Conservation (phyloP, 371 early-diverging fungal genomes). For the Umbelopsis sp. region DNA sequence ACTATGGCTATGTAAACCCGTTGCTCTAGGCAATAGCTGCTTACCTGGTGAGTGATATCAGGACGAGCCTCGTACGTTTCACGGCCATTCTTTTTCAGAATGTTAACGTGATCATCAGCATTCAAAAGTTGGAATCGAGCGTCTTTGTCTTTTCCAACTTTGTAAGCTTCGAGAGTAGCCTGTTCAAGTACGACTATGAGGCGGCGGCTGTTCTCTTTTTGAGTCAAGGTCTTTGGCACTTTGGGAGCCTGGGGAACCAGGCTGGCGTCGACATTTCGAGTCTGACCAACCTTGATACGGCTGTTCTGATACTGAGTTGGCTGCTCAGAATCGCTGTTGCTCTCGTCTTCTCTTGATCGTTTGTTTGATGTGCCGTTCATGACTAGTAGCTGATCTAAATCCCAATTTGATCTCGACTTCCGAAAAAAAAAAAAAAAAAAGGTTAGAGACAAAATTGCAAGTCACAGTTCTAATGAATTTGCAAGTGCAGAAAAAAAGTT, state of each 20-base stretch:
- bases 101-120: conserved; percentile 94
- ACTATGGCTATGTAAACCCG: neutral
- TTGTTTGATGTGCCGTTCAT: conserved; percentile 27
- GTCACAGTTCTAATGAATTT: neutral
- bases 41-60: conserved; percentile 96
- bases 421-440: conserved; percentile 23
- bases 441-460: neutral
- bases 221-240: conserved; percentile 73
- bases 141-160: conserved; percentile 89
- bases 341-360: conserved; percentile 21
- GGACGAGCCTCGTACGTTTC: conserved; percentile 90
- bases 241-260: conserved; percentile 80
- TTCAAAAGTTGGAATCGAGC: conserved; percentile 92
- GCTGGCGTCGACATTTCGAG: conserved; percentile 54
- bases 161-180: conserved; percentile 93
- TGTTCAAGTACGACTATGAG: conserved; percentile 92
- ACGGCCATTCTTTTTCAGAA: conserved; percentile 82
- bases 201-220: conserved; percentile 81
- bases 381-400: conserved; percentile 14
- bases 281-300: conserved; percentile 52
- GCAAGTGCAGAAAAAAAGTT: too few relatives aligned
- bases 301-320: conserved; percentile 24
- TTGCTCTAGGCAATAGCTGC: neutral
- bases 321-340: conserved; percentile 26
- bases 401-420: neutral